Percentiles rank a stretch among this genome's conserved stretches.
Evolutionary conservation across 2,329 filamentous ascomycete genomes (phyloP).

Genomic region (Diplodia corticola): DNA sequence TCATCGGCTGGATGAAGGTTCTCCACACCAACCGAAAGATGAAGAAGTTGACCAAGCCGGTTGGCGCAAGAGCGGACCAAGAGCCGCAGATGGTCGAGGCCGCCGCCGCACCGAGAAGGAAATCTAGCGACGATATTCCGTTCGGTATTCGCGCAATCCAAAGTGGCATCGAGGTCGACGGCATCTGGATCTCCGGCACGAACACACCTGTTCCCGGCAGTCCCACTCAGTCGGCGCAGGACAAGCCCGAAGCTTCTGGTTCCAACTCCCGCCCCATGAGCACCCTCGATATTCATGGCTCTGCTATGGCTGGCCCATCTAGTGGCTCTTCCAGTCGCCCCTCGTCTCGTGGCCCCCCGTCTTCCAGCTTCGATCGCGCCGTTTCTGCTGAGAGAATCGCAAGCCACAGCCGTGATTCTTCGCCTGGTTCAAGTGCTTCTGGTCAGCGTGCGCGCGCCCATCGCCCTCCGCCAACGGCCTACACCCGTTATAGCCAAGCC

Average conservation of each 20-base stretch:
- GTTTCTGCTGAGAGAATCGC: constrained; percentile 40
- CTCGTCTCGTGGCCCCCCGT: constrained; percentile 36
- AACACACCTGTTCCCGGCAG: constrained; percentile 46
- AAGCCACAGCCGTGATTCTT: constrained; percentile 32
- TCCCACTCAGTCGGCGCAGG: constrained; percentile 26
- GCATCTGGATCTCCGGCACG: constrained; percentile 60
- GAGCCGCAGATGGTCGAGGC: constrained; percentile 66
- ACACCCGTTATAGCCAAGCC: constrained; percentile 41
- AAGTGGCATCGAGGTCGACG: constrained; percentile 78
- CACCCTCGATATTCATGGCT: not conserved
- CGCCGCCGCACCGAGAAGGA: constrained; percentile 26
- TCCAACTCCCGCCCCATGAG: constrained; percentile 10
- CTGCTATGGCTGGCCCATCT: constrained; percentile 26
- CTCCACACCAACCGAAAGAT: constrained; percentile 44
- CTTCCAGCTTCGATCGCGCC: constrained; percentile 40
- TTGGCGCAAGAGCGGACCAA: constrained; percentile 40
- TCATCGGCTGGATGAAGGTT: constrained; percentile 68
- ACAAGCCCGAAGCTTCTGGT: constrained; percentile 10
- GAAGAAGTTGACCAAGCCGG: constrained; percentile 44
- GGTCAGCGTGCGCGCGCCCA: constrained; percentile 26
- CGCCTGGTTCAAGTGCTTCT: constrained; percentile 20
- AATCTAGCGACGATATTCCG: constrained; percentile 65
- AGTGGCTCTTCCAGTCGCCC: constrained; percentile 37
- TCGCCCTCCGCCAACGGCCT: constrained; percentile 38
- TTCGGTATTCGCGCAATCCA: constrained; percentile 87